Percentiles rank a stretch among this genome's conserved stretches.
These are phyloP conservation scores for Zymoseptoria tritici DNA, from an alignment of 2,329 filamentous ascomycete species.

Conservation along the genomic window DNA sequence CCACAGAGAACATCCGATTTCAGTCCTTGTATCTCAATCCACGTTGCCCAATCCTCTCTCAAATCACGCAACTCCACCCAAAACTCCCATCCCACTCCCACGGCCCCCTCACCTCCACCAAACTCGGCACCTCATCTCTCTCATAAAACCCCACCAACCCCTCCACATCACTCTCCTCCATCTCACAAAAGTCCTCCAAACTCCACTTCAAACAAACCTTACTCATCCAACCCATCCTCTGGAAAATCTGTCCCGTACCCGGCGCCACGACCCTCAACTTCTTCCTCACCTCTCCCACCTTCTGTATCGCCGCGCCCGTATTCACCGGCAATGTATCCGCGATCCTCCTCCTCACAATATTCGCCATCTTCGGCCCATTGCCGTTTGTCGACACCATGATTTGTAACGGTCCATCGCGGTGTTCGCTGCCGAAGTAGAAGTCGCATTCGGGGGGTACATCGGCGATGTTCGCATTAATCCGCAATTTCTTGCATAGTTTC, in stretches of 20 bases:
- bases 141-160: conserved; percentile 69
- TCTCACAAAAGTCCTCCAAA: conserved; percentile 73
- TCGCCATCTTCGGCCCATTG: conserved; percentile 85
- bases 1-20: too few relatives aligned
- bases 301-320: conserved; percentile 76
- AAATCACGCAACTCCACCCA: conserved; percentile 33
- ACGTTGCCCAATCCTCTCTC: neutral
- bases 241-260: conserved; percentile 63
- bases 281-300: conserved; percentile 70
- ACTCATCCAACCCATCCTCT: conserved; percentile 93
- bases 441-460: conserved; percentile 96
- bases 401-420: conserved; percentile 90
- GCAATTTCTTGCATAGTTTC: conserved; percentile 81
- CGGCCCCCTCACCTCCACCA: conserved; percentile 37
- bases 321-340: conserved; percentile 67
- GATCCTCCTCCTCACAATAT: conserved; percentile 75
- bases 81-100: conserved; percentile 43
- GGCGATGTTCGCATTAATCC: conserved; percentile 88
- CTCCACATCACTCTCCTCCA: conserved; percentile 77
- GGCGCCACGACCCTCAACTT: conserved; percentile 75
- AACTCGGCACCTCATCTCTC: conserved; percentile 37
- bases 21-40: too few relatives aligned
- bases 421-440: conserved; percentile 95
- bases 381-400: conserved; percentile 99
- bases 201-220: conserved; percentile 81